A percentile compares a stretch with the other conserved stretches of the same genome.
Conservation (phyloP, 2,329 filamentous ascomycete genomes). For the Epichloe coenophiala region DNA sequence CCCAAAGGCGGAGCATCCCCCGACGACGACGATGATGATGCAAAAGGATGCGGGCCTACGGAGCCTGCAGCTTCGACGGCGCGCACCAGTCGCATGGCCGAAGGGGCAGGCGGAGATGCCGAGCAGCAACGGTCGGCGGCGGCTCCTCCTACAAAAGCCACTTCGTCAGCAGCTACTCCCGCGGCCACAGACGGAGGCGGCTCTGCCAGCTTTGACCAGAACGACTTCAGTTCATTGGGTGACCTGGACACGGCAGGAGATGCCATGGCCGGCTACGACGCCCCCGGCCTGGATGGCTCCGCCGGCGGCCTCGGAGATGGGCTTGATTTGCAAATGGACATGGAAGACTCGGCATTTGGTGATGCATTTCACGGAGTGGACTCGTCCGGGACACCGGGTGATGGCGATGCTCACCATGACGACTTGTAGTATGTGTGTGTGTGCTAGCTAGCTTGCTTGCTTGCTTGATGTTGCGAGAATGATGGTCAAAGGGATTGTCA, state of each 20-base stretch:
- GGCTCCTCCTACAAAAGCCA: slow-evolving; percentile 21
- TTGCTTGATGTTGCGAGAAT: no score
- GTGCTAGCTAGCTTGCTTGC: no score
- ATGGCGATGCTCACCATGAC: slow-evolving; percentile 19
- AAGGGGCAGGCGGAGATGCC: neutral
- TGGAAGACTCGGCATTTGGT: slow-evolving; percentile 72
- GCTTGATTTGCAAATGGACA: slow-evolving; percentile 48
- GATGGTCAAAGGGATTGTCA: no score
- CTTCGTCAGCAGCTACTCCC: slow-evolving; percentile 31
- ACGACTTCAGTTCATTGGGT: slow-evolving; percentile 50
- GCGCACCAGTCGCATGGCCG: neutral
- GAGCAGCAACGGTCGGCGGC: slow-evolving; percentile 11
- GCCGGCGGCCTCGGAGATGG: slow-evolving; percentile 39
- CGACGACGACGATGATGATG: slow-evolving; percentile 17
- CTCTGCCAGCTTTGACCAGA: slow-evolving; percentile 35
- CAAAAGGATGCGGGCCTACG: slow-evolving; percentile 3
- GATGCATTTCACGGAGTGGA: slow-evolving; percentile 63
- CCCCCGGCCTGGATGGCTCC: slow-evolving; percentile 33
- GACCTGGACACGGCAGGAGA: slow-evolving; percentile 60
- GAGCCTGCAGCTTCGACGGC: neutral
- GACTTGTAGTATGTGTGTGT: slow-evolving; percentile 17
- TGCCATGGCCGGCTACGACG: slow-evolving; percentile 53
- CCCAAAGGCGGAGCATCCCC: slow-evolving; percentile 44
- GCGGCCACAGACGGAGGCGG: slow-evolving; percentile 27
- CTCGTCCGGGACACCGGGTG: slow-evolving; percentile 23